Percentiles rank a stretch among this genome's conserved stretches.
Conservation (phyloP, 805 yeast genomes). For the Wickerhamomyces queroliae region DNA sequence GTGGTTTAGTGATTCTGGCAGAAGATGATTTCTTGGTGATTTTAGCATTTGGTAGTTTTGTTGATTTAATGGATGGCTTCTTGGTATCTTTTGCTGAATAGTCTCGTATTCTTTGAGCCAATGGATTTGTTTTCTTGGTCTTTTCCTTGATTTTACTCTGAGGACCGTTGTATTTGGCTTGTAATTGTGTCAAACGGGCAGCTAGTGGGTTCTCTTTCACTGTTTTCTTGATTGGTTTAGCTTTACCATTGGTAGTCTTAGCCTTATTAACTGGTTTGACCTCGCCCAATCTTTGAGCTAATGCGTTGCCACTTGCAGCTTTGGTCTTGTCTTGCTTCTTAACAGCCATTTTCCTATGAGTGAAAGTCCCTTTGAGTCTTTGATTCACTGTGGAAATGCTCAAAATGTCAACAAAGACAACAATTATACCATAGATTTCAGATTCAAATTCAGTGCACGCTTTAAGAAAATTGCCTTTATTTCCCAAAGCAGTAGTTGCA, state of each 20-base stretch:
- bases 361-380: no score
- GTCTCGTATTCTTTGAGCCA: conserved; percentile 1
- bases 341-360: no score
- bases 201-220: neutral
- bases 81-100: no score
- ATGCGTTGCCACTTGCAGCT: neutral
- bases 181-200: neutral
- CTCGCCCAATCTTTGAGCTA: neutral
- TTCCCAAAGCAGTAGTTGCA: neutral
- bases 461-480: neutral
- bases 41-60: neutral
- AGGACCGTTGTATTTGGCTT: neutral
- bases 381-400: no score
- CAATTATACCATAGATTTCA: no score
- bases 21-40: no score
- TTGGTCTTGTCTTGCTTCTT: neutral
- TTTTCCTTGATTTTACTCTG: neutral
- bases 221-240: neutral
- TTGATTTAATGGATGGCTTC: no score
- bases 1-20: no score
- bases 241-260: neutral
- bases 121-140: neutral
- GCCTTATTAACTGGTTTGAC: neutral
- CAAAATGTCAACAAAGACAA: no score
- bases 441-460: no score